A percentile compares a stretch with the other conserved stretches of the same genome.
Conservation (phyloP, 768 basidiomycete species). For the Nidula microcarpa region DNA sequence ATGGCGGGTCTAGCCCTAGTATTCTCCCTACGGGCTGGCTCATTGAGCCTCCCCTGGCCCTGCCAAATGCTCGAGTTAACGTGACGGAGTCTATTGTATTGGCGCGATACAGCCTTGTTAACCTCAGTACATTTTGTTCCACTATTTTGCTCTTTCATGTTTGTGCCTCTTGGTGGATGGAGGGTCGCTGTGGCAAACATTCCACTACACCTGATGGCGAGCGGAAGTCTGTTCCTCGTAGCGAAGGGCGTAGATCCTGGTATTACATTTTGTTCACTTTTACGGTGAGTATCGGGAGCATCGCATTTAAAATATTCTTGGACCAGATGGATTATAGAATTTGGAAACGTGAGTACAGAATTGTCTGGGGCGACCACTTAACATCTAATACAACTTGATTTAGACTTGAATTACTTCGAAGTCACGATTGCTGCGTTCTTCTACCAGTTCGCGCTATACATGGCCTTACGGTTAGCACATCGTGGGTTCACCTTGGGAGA, state of each 20-base stretch:
- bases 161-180: slow-evolving; percentile 72
- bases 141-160: slow-evolving; percentile 78
- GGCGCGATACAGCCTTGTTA: slow-evolving; percentile 73
- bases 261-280: slow-evolving; percentile 66
- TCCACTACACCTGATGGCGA: slow-evolving; percentile 55
- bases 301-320: slow-evolving; percentile 48
- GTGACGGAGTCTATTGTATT: slow-evolving; percentile 54
- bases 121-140: slow-evolving; percentile 79
- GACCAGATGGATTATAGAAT: slow-evolving; percentile 40
- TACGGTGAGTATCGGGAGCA: slow-evolving; percentile 42
- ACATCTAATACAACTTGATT: slow-evolving; percentile 1
- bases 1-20: slow-evolving; percentile 18
- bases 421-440: slow-evolving; percentile 69
- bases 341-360: slow-evolving; percentile 63
- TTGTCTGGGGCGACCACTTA: no score
- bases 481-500: slow-evolving; percentile 96
- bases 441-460: slow-evolving; percentile 90
- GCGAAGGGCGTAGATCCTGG: slow-evolving; percentile 58
- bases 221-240: slow-evolving; percentile 72
- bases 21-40: slow-evolving; percentile 65
- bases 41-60: slow-evolving; percentile 67
- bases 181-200: slow-evolving; percentile 42
- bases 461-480: slow-evolving; percentile 85
- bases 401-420: slow-evolving; percentile 80
- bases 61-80: slow-evolving; percentile 37